phyloP scores from a whole-genome alignment of 2,329 filamentous ascomycete species.

The Fusarium xyrophilum region DNA sequence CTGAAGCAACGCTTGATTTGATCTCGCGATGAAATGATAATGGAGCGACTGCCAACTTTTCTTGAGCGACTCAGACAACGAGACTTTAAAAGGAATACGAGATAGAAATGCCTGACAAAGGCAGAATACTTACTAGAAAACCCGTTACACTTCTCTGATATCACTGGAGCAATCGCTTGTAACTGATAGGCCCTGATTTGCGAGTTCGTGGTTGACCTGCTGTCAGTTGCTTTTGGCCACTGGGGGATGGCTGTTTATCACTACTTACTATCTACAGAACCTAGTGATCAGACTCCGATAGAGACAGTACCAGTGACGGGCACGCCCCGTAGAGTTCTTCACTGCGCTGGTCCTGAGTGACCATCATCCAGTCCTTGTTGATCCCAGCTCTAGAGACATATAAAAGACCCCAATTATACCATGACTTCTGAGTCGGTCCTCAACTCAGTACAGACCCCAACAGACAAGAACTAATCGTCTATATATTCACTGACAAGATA shows the following conservation, averaged over 20 bases:
- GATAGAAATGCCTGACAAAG: accelerated
- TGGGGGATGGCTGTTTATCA: background rate
- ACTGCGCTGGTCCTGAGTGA: no score
- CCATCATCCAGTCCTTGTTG: no score
- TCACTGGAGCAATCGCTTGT: accelerated
- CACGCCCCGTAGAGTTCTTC: no score
- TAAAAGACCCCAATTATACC: no score
- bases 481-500: no score
- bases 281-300: background rate
- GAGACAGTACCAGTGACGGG: background rate
- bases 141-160: accelerated
- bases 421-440: background rate
- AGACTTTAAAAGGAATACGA: background rate
- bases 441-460: no score
- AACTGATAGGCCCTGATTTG: background rate
- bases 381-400: no score
- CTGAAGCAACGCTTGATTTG: accelerated
- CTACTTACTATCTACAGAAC: background rate
- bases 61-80: no score
- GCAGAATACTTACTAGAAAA: accelerated
- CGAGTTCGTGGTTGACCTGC: background rate
- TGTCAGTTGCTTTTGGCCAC: no score
- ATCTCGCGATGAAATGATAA: background rate
- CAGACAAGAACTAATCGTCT: no score
- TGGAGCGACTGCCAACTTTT: no score